phyloP scores from a whole-genome alignment of 805 yeast genomes.

The Hanseniaspora pseudoguilliermondii region DNA sequence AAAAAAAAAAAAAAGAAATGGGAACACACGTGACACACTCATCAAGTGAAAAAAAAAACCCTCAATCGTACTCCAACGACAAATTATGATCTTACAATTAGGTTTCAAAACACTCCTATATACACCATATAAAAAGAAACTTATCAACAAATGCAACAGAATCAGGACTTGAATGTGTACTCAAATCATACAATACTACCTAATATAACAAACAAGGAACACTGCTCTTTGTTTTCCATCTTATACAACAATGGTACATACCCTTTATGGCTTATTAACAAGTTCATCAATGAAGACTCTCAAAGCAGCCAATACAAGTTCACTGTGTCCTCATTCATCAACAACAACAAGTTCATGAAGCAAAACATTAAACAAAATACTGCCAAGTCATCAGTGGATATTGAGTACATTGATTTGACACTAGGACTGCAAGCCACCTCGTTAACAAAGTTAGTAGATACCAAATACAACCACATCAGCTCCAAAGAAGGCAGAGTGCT shows the following conservation, averaged over 20 bases:
- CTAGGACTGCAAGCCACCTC: conserved; percentile 23
- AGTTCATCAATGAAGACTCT: conserved; percentile 38
- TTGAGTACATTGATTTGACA: conserved; percentile 21
- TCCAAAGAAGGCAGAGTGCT: conserved; percentile 16
- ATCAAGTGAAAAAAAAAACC: too few species aligned
- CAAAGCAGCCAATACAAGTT: conserved; percentile 15
- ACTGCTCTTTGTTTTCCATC: conserved; percentile 29
- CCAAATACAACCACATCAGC: background rate
- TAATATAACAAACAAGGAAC: conserved; percentile 16
- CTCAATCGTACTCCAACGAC: too few species aligned
- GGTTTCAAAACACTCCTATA: too few species aligned
- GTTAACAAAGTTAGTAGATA: background rate
- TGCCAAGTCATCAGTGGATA: background rate
- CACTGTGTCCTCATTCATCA: conserved; percentile 23
- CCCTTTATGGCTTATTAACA: conserved; percentile 50
- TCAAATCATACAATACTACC: conserved; percentile 37
- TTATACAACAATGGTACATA: conserved; percentile 33
- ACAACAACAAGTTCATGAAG: conserved; percentile 18
- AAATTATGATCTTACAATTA: too few species aligned
- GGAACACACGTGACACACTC: too few species aligned
- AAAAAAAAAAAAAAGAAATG: too few species aligned
- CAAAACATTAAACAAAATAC: background rate
- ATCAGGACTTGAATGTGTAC: conserved; percentile 47
- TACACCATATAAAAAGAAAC: too few species aligned
- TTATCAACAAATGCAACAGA: conserved; percentile 26